phyloP scores from a whole-genome alignment of 768 basidiomycete species.

The Amanita molliuscula region DNA sequence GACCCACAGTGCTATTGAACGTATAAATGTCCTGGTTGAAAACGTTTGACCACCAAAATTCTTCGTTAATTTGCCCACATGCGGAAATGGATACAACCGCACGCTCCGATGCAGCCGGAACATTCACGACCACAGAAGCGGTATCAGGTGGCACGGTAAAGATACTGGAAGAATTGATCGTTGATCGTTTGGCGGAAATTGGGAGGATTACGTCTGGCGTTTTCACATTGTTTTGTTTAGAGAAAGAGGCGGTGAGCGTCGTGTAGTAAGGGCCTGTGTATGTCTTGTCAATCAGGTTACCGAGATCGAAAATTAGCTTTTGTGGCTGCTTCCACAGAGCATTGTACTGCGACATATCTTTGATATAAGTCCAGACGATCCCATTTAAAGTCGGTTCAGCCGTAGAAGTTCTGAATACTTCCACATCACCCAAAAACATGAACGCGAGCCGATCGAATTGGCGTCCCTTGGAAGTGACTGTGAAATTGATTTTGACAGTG shows the following conservation, averaged over 20 bases:
- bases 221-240: background rate
- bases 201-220: conserved; percentile 1
- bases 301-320: conserved; percentile 47
- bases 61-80: background rate
- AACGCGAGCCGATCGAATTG: conserved; percentile 66
- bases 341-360: conserved; percentile 52
- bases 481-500: conserved; percentile 62
- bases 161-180: background rate
- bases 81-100: conserved; percentile 3
- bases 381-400: conserved; percentile 6
- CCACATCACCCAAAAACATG: conserved; percentile 70
- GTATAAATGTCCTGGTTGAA: background rate
- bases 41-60: conserved; percentile 4
- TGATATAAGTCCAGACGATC: conserved; percentile 18
- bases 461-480: conserved; percentile 68
- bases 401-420: conserved; percentile 17
- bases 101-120: background rate
- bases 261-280: conserved; percentile 46
- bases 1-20: background rate
- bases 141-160: background rate
- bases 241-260: conserved; percentile 3
- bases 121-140: background rate
- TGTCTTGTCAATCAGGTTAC: conserved; percentile 50
- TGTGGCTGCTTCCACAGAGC: conserved; percentile 41
- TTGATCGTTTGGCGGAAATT: background rate